Base-by-base conservation (phyloP, 352 stramenopile genomes). In the Peronospora destructor region DNA sequence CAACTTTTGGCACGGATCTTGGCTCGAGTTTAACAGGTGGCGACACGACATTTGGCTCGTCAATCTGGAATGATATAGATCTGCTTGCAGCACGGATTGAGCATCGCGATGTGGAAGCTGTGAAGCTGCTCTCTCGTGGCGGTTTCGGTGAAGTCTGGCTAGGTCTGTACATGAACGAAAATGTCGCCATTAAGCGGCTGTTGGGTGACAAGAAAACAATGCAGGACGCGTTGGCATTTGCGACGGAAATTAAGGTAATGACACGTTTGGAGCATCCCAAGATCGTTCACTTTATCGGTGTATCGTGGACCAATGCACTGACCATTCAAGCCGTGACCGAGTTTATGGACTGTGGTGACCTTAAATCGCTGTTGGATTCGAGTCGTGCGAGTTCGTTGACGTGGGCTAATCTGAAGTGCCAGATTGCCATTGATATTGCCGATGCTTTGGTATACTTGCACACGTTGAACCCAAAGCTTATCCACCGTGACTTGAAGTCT, bases 391-490 rank as follows among this genome's bases (percentile, higher is more conserved):
- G 43, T 11, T 69, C 61, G 28, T 50, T 86, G 19, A 78, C 72
- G 21, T 86, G 74, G 74, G 57, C 59, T 11, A 75, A 84, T 34
- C 41, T 74, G 19, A 91, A 88, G 60, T 80, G 72, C 39, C 68
- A 85, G 47, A 75, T 83, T 49, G 79, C 76, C 4, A 75, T 86
- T 47, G 72, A 88, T 47, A 58, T 91, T 2, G 61, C 75, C 10
- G 73, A 87, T 34, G 75, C 66, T 16, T 63, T 91, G 23, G 76
- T 83, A 48, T 85, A 86, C 52, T 46, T 91, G 47, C 79, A 91
- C 64, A 73, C 73, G 29, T 42, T 84, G 12, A 78, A 80, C 49
- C 67, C 73, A 17, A 83, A 83, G 54, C 51, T 85, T 3, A 82
- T 84, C 26, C 71, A 85, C 46, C 72, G 76, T 30, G 73, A 87